Conservation (phyloP, 2,329 filamentous ascomycete species). For the Aspergillus novoparasiticus region DNA sequence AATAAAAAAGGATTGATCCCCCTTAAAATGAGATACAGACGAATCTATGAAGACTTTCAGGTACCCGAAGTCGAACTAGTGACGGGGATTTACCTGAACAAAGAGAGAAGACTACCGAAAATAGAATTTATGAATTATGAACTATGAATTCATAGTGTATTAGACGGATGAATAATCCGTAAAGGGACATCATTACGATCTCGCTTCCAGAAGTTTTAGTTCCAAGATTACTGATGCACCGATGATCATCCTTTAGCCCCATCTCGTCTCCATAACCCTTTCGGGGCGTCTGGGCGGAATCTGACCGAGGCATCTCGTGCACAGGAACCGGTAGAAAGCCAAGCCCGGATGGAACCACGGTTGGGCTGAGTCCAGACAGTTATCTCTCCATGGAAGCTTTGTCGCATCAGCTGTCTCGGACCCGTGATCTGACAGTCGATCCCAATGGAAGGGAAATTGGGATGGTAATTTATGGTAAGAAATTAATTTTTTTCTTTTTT, state of each 20-base stretch:
- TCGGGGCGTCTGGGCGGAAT: conserved; percentile 11
- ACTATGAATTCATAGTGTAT: neutral
- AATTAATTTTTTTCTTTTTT: neutral
- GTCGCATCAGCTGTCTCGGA: conserved; percentile 7
- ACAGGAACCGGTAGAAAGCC: conserved; percentile 15
- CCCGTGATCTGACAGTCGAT: conserved; percentile 21
- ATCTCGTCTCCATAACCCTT: conserved; percentile 23
- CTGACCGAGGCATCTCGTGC: conserved; percentile 24
- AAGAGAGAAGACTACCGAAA: too few relatives aligned
- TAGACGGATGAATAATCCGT: neutral
- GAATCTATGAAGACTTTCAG: neutral
- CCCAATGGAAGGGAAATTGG: conserved; percentile 19
- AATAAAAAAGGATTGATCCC: neutral
- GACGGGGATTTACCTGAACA: neutral
- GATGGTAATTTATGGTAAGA: conserved; percentile 2
- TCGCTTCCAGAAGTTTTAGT: conserved; percentile 11
- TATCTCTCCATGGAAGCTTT: neutral
- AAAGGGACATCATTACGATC: neutral
- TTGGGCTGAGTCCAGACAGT: conserved; percentile 10
- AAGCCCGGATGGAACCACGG: conserved; percentile 13
- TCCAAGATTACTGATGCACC: conserved; percentile 9
- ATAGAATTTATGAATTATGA: neutral
- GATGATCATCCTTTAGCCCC: conserved; percentile 21
- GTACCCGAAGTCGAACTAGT: neutral
- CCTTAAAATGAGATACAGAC: neutral